Base-by-base conservation (phyloP, 371 early-diverging fungal genomes). In the Catenaria anguillulae region DNA sequence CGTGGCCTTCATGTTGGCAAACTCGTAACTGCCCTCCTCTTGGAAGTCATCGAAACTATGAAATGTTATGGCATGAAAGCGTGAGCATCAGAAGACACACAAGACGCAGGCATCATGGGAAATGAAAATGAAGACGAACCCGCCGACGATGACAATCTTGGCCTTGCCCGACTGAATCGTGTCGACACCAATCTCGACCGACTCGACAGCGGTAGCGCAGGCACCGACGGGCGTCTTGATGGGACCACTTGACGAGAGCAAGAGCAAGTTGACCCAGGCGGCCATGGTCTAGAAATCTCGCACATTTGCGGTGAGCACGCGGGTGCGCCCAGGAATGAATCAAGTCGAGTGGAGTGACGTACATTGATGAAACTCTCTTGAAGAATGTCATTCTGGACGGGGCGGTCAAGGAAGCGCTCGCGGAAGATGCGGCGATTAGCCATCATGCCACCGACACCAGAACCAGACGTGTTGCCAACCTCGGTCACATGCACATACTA, bases 1-100 rank as follows among this genome's bases (percentile, higher is more conserved):
- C 33, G 95, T 93, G 40, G 93, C 97, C 81, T 92, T 91, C 93
- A 94, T 96, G 80, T 92, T 89, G 66, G 91, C 92, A 75, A 96
- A 94, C 78, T 96, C 97, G 65, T 85, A 86, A 40, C 88, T 87
- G 43, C 90, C 88, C 67, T 96, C 93, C 71, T 93, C 93, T 60
- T 86, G 86, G 74, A 90, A 89, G 64, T 92, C 93, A 70, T 96
- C 97, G 66, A 85, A 89, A n/a, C n/a, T n/a, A n/a, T n/a, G n/a
- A n/a, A n/a, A n/a, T n/a, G n/a, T n/a, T n/a, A n/a, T n/a, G n/a
- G n/a, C n/a, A n/a, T n/a, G n/a, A n/a, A n/a, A n/a, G n/a, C n/a
- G n/a, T n/a, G n/a, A n/a, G n/a, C n/a, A n/a, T n/a, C n/a, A n/a
- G n/a, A n/a, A n/a, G n/a, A n/a, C n/a, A n/a, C n/a, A n/a, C n/a